phyloP scores from a whole-genome alignment of 495 filamentous ascomycete genomes.

The Echria macrotheca region DNA sequence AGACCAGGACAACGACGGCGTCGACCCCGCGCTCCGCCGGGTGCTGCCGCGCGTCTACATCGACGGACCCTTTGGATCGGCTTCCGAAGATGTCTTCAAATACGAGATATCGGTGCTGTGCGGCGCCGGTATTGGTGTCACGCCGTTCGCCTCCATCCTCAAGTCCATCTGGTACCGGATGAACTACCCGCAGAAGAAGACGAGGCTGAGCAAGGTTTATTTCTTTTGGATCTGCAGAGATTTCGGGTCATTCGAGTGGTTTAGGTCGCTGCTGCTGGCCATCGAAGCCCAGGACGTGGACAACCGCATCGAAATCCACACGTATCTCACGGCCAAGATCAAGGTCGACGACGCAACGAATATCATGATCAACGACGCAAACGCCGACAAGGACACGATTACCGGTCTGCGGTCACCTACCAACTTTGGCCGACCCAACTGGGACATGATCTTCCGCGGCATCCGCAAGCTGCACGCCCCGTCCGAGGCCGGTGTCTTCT shows the following conservation, averaged over 20 bases:
- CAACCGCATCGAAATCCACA: slow-evolving; percentile 72
- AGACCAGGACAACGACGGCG: slow-evolving; percentile 50
- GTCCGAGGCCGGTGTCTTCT: slow-evolving; percentile 73
- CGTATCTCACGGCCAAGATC: slow-evolving; percentile 70
- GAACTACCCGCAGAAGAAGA: slow-evolving; percentile 73
- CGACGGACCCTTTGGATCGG: slow-evolving; percentile 73
- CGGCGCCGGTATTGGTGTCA: slow-evolving; percentile 69
- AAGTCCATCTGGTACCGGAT: slow-evolving; percentile 87
- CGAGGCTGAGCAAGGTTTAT: slow-evolving; percentile 70
- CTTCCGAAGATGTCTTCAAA: slow-evolving; percentile 73
- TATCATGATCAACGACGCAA: slow-evolving; percentile 80
- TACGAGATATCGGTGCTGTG: slow-evolving; percentile 66
- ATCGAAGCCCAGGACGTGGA: slow-evolving; percentile 81
- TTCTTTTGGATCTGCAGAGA: slow-evolving; percentile 84
- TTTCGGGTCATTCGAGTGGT: slow-evolving; percentile 78
- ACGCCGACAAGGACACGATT: slow-evolving; percentile 71
- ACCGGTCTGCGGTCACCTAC: slow-evolving; percentile 70
- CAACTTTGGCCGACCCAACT: slow-evolving; percentile 73
- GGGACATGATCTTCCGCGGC: slow-evolving; percentile 73
- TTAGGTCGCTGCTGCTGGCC: slow-evolving; percentile 68
- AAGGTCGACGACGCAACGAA: slow-evolving; percentile 74
- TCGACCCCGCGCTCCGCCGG: slow-evolving; percentile 62
- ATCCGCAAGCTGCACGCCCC: slow-evolving; percentile 67
- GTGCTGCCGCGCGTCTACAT: slow-evolving; percentile 71
- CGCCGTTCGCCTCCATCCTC: slow-evolving; percentile 70